Evolutionary conservation across 208 protist genomes (phyloP), one percentile per base, ranked within the genome.

Genomic region (Crithidia brevicula): DNA sequence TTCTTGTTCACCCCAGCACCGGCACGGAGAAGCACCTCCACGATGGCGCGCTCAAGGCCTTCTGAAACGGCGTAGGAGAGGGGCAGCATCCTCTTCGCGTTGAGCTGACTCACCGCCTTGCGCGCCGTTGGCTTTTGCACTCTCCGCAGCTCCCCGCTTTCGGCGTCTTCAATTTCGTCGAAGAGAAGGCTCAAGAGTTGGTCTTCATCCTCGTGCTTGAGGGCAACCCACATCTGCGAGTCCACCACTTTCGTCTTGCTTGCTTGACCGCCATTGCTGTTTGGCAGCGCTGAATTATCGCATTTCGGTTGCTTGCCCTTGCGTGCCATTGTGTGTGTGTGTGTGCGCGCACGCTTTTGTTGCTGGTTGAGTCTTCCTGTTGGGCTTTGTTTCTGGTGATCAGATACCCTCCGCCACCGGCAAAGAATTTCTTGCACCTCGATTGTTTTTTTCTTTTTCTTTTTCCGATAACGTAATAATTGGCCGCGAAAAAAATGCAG

Each of bases 41-140:
- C 33, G 1, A 77, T 31, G 13, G 51, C 27, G n/a, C 60, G 50
- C 11, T 60, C 53, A 51, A 83, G 72, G 1, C 76, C 70, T 28
- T 83, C 67, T 2, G 58, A 73, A 1, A 87, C 72, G 22, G 75
- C 83, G 47, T 77, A 89, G n/a, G 65, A 77, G 1, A 92, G 57
- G 0, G 79, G 79, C n/a, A 76, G 22, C 27, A 79, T 30, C 38
- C 79, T 82, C 71, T 86, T 89, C 2, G 70, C 53, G 67, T 80
- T 82, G 0, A 38, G 10, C 43, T 73, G 66, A n/a, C 33, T 42
- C 20, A 38, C 33, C 2, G 3, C 27, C 30, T 59, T 66, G 31
- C 53, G 11, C 0, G 63, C 67, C 1, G 61, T 53, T 1, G 71
- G 42, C 38, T 69, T 82, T 45, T n/a, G 58, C 38, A 59, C 47